A percentile compares a stretch with the other conserved stretches of the same genome.
Conservation (phyloP, 495 filamentous ascomycete species). For the Penicillium soppii region DNA sequence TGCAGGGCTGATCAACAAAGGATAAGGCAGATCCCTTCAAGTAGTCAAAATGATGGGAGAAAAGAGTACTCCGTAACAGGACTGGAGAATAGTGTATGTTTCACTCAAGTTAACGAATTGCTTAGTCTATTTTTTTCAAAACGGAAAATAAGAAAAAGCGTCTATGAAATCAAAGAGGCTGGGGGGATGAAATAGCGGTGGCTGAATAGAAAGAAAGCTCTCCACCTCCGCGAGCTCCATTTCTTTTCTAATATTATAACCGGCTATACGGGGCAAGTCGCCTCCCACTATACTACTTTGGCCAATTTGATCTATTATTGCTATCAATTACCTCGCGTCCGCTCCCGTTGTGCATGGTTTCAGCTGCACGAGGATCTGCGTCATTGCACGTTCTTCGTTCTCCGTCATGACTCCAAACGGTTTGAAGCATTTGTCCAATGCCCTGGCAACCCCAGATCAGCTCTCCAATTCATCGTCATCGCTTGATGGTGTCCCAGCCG, state of each 20-base stretch:
- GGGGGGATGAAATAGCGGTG: conserved; percentile 29
- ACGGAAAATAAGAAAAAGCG: neutral
- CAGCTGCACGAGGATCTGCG: conserved; percentile 10
- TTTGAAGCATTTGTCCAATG: conserved; percentile 69
- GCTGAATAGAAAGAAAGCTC: conserved; percentile 18
- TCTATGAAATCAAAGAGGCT: conserved; percentile 25
- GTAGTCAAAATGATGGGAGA: too few species aligned
- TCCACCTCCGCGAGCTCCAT: conserved; percentile 17
- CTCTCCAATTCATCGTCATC: conserved; percentile 67
- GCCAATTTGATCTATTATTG: neutral
- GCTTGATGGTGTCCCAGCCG: conserved; percentile 68
- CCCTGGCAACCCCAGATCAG: conserved; percentile 81
- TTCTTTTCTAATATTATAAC: conserved; percentile 12
- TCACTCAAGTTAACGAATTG: neutral
- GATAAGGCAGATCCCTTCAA: too few species aligned
- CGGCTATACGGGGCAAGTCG: too few species aligned
- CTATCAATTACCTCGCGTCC: neutral
- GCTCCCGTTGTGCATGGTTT: conserved; percentile 6
- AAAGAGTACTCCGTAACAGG: too few species aligned
- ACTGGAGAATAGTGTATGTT: neutral
- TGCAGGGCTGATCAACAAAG: too few species aligned
- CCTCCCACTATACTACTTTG: neutral
- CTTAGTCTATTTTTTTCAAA: neutral
- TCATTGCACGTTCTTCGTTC: conserved; percentile 15
- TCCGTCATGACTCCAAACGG: conserved; percentile 27